A percentile compares a stretch with the other conserved stretches of the same genome.
phyloP scores from a whole-genome alignment of 768 basidiomycete genomes.

The Agrocybe praecox region DNA sequence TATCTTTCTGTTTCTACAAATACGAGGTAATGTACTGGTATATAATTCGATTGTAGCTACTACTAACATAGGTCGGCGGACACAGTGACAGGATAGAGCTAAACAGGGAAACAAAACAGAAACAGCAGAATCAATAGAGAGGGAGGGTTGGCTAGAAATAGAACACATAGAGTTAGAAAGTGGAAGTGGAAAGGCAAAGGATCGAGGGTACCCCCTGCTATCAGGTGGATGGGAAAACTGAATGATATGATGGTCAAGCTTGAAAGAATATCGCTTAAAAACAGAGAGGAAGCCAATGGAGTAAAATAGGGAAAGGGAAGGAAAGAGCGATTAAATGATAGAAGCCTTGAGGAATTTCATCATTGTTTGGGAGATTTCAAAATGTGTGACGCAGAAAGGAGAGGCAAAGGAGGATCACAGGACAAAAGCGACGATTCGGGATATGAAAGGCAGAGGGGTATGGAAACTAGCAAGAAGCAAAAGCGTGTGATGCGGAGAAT shows the following conservation, averaged over 20 bases:
- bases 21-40: too few relatives aligned
- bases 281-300: too few relatives aligned
- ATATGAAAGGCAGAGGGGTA: too few relatives aligned
- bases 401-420: neutral
- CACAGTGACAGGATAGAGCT: neutral
- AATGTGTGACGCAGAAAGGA: neutral
- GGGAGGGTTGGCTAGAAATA: neutral
- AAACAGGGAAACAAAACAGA: neutral
- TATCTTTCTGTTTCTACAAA: too few relatives aligned
- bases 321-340: neutral
- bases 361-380: too few relatives aligned
- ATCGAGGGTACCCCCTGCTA: neutral
- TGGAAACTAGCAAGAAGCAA: neutral
- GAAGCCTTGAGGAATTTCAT: neutral
- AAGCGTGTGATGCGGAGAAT: neutral
- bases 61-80: neutral
- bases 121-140: neutral
- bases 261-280: too few relatives aligned
- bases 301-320: neutral
- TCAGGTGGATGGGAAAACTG: neutral
- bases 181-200: neutral
- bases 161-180: neutral
- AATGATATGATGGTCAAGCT: too few relatives aligned
- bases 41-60: neutral
- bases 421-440: too few relatives aligned